Conservation (phyloP, 2,329 filamentous ascomycete genomes). For the Orbilia brochopaga region DNA sequence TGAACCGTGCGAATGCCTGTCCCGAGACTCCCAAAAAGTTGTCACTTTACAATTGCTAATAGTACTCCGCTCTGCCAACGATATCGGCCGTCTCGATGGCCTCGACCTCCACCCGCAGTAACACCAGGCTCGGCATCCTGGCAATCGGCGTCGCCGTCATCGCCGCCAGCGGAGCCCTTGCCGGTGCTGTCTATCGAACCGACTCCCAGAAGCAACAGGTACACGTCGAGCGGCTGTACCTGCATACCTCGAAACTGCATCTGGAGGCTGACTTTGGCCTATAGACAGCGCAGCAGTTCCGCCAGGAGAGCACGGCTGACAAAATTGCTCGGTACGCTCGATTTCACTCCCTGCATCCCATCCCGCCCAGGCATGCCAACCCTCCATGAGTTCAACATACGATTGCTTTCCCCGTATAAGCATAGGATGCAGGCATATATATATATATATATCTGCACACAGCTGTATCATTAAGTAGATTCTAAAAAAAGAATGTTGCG, state of each 20-base stretch:
- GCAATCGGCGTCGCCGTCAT: slow-evolving; percentile 26
- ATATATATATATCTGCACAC: too few species aligned
- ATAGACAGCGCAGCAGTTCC: slow-evolving; percentile 9
- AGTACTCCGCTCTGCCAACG: too few species aligned
- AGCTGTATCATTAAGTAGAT: too few species aligned
- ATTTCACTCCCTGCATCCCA: not conserved
- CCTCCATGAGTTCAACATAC: too few species aligned
- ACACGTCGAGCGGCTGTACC: not conserved
- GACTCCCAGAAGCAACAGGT: slow-evolving; percentile 29
- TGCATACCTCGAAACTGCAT: not conserved
- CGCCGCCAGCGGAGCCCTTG: slow-evolving; percentile 35
- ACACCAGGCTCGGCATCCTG: slow-evolving; percentile 13
- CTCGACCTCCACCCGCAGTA: not conserved
- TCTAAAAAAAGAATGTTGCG: too few species aligned
- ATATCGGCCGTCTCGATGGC: not conserved
- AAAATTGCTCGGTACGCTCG: slow-evolving; percentile 12
- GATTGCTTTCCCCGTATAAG: too few species aligned
- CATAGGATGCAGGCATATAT: too few species aligned
- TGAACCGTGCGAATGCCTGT: too few species aligned
- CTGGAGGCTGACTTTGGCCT: not conserved
- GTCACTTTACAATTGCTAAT: too few species aligned
- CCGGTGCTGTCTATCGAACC: slow-evolving; percentile 23
- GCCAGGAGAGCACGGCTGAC: slow-evolving; percentile 6
- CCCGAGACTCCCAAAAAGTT: too few species aligned
- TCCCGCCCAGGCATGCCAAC: not conserved